These are phyloP conservation scores for Sonneratia caseolaris DNA, from an alignment of 345 rosid species.

Conservation along the genomic window DNA sequence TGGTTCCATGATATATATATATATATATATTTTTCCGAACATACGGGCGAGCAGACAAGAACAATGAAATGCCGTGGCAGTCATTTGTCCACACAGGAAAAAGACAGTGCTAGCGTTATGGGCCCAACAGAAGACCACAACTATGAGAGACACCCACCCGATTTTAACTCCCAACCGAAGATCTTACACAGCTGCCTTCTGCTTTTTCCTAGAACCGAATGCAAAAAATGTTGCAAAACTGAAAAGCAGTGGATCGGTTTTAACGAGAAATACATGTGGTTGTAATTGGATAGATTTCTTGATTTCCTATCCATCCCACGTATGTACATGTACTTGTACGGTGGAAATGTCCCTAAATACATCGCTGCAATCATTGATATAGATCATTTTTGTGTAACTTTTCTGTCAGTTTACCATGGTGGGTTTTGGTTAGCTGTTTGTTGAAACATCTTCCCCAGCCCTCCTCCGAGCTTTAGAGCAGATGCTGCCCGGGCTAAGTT, in stretches of 20 bases:
- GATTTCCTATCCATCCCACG: neutral
- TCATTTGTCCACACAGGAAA: neutral
- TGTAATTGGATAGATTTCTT: too few species aligned
- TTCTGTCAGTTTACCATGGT: too few species aligned
- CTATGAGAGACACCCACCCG: too few species aligned
- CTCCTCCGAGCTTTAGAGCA: too few species aligned
- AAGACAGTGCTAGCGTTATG: neutral
- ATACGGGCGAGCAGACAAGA: neutral
- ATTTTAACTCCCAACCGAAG: too few species aligned
- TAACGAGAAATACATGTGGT: neutral
- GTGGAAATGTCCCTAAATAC: neutral
- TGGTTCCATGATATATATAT: neutral
- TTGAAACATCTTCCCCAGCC: too few species aligned
- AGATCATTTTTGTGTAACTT: too few species aligned
- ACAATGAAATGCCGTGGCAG: neutral
- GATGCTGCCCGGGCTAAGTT: too few species aligned
- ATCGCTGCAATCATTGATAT: neutral
- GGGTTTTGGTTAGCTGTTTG: too few species aligned
- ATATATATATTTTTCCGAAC: too few species aligned
- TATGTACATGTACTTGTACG: neutral
- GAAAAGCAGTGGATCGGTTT: neutral
- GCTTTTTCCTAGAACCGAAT: neutral
- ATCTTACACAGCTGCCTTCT: neutral
- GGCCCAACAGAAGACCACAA: neutral
- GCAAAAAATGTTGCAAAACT: neutral